These are phyloP conservation scores for Pseudocercospora cruenta DNA, from an alignment of 2,329 filamentous ascomycete genomes.

Conservation along the genomic window DNA sequence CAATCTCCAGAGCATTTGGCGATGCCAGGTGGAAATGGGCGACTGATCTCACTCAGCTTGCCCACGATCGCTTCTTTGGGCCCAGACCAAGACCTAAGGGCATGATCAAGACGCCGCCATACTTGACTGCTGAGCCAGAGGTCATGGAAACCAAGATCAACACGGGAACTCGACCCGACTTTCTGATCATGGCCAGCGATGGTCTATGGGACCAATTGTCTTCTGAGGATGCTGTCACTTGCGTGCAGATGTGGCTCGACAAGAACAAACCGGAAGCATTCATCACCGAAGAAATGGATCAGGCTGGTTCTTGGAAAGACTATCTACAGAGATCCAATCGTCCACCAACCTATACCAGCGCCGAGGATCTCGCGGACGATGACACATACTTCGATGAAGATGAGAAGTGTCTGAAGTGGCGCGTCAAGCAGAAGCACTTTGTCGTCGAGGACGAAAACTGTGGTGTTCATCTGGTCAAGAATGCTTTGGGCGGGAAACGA, in stretches of 20 bases:
- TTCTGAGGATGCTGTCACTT: slow-evolving; percentile 39
- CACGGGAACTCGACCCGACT: slow-evolving; percentile 51
- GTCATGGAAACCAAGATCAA: slow-evolving; percentile 61
- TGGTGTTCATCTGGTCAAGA: slow-evolving; percentile 56
- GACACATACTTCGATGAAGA: slow-evolving; percentile 42
- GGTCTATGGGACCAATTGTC: slow-evolving; percentile 59
- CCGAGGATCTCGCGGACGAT: slow-evolving; percentile 33
- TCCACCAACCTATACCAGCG: slow-evolving; percentile 18
- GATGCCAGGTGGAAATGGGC: slow-evolving; percentile 71
- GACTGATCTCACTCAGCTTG: slow-evolving; percentile 50
- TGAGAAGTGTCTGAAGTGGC: slow-evolving; percentile 46
- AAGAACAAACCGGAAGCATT: slow-evolving; percentile 38
- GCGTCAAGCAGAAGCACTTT: slow-evolving; percentile 48
- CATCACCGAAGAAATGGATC: slow-evolving; percentile 16
- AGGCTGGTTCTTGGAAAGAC: slow-evolving; percentile 11
- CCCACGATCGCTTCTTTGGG: slow-evolving; percentile 55
- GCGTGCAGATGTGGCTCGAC: slow-evolving; percentile 61
- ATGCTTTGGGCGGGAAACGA: slow-evolving; percentile 56
- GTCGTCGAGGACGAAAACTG: slow-evolving; percentile 56
- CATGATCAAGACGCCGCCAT: slow-evolving; percentile 60
- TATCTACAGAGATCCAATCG: slow-evolving; percentile 5
- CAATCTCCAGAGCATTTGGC: slow-evolving; percentile 69
- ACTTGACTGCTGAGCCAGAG: slow-evolving; percentile 69
- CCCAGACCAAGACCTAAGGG: slow-evolving; percentile 50
- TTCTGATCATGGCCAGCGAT: slow-evolving; percentile 69